Base-by-base conservation (phyloP, 2,329 filamentous ascomycete genomes). In the Phyllosticta citribraziliensis region DNA sequence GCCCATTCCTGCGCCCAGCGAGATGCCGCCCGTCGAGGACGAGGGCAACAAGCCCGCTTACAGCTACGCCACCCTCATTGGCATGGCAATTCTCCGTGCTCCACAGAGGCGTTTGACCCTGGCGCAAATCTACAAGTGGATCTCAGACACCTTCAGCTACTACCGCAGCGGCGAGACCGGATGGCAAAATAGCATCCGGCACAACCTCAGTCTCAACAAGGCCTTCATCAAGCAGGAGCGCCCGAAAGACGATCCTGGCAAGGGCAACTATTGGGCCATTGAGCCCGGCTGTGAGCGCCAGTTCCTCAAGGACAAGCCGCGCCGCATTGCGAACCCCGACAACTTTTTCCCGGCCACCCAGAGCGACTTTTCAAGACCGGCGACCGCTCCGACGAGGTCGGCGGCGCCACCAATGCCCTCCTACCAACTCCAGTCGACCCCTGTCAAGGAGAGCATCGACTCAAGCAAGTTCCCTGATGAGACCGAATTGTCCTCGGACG, bases 131-230 rank as follows among this genome's bases (percentile, higher is more conserved):
- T 99, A 97, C 82, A 96, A 96, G 72, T 99, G 94, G 93, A 97
- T 99, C 68, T 95, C 91, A n/a, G 90, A 95, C 72, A 92, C 88
- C 19, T 97, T 89, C 72, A 86, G 84, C 5, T 97, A 93, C 75
- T 99, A 97, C 65, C 72, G 72, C 78, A 83, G 85, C 52, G 84
- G 87, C 61, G 91, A 97, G 68, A 86, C 89, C 11, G 93, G 94
- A 65, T 99, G 94, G 94, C 93, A 97, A 75, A 99, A 99, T 75
- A 97, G 94, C 78, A 99, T 99, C 73, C 88, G 94, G 35, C 94
- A 99, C 75, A 99, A 99, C 68, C 84, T 99, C 35, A 97, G 92
- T 70, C 80, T 99, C 53, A 96, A 97, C 80, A 97, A 97, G 77
- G 90, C 89, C 55, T 97, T 97, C 70, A 86, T 92, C 72, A 97